Base-by-base conservation (phyloP, 1,284 basidiomycete genomes). In the Apiotrichum siamense region DNA sequence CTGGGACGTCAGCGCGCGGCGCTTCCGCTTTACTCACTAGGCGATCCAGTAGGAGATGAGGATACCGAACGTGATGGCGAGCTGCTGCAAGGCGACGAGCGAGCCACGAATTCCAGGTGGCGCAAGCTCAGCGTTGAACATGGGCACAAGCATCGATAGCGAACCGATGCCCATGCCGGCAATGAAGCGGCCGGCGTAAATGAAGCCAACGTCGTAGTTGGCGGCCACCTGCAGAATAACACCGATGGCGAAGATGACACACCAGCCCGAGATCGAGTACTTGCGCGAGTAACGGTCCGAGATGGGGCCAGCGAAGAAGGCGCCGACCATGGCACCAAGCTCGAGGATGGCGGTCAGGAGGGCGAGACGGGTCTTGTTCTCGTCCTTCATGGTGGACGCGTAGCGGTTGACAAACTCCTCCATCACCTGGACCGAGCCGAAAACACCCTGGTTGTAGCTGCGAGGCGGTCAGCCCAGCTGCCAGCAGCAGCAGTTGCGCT, bases 71-170 rank as follows among this genome's bases (percentile, higher is more conserved):
- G 85, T 85, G 65, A 88, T 88, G 4, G 84, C 83, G 12, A 88
- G 77, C 64, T 89, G 87, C 66, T 89, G 87, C 13, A 90, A 79
- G 3, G 85, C 85, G 38, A 89, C 86, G 32, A 89, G 76, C 61
- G 84, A 84, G 9, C 87, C 87, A 58, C 87, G 81, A 21, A 90
- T 85, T 72, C 88, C 87, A 2, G 87, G 85, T 20, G 87, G 86
- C 1, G 85, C 83, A 39, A 88, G 79, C 69, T 83, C 82, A 39
- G 81, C 79, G 63, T 89, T 88, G 78, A 87, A 88, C 72, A 74
- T 72, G 23, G 72, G 72, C 1, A 72, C 70, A 15, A 72, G 56
- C 65, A 70, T 72, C 5, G 70, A 72, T 7, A 74, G 52, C 10
- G 70, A 70, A 33, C 72, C 72, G 36, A 74, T 66, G 44, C 62